Evolutionary conservation across 2,329 filamentous ascomycete genomes (phyloP).

Genomic region (Colletotrichum musicola): DNA sequence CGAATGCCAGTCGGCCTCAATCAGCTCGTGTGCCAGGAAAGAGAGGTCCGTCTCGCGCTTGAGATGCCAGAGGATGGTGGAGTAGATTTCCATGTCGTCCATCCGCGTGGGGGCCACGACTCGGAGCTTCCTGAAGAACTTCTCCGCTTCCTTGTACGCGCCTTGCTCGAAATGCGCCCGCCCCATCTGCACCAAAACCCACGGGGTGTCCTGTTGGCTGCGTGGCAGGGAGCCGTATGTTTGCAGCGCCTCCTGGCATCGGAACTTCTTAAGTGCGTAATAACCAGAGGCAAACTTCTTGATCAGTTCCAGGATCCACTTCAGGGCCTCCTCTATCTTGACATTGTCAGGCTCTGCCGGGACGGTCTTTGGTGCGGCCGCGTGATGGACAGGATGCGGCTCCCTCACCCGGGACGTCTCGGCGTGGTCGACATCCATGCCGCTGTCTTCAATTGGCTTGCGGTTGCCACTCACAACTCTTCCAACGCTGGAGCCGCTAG

Average conservation of each 20-base stretch:
- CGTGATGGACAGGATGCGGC: slow-evolving; percentile 47
- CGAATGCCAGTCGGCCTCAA: slow-evolving; percentile 88
- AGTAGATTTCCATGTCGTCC: slow-evolving; percentile 98
- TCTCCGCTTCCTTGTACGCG: slow-evolving; percentile 87
- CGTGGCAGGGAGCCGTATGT: slow-evolving; percentile 78
- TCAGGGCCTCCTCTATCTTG: slow-evolving; percentile 81
- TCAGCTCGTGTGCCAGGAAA: slow-evolving; percentile 89
- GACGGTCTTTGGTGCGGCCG: slow-evolving; percentile 50
- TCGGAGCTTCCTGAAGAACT: slow-evolving; percentile 84
- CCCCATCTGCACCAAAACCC: slow-evolving; percentile 92
- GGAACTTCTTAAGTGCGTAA: slow-evolving; percentile 81
- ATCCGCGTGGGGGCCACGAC: slow-evolving; percentile 84
- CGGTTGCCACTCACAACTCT: slow-evolving; percentile 92
- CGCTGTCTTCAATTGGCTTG: slow-evolving; percentile 77
- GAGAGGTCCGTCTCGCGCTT: slow-evolving; percentile 93
- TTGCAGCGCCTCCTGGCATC: slow-evolving; percentile 81
- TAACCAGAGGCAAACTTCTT: slow-evolving; percentile 86
- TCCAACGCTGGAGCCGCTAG: slow-evolving; percentile 79
- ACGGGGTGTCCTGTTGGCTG: slow-evolving; percentile 88
- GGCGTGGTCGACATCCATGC: slow-evolving; percentile 77
- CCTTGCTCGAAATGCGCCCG: slow-evolving; percentile 93
- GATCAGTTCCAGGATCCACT: slow-evolving; percentile 82
- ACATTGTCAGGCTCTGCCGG: slow-evolving; percentile 63
- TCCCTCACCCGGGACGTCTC: slow-evolving; percentile 66
- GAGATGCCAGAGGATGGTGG: slow-evolving; percentile 98